Base-by-base conservation (phyloP, 139 green algal genomes). In the Haematococcus sp. region DNA sequence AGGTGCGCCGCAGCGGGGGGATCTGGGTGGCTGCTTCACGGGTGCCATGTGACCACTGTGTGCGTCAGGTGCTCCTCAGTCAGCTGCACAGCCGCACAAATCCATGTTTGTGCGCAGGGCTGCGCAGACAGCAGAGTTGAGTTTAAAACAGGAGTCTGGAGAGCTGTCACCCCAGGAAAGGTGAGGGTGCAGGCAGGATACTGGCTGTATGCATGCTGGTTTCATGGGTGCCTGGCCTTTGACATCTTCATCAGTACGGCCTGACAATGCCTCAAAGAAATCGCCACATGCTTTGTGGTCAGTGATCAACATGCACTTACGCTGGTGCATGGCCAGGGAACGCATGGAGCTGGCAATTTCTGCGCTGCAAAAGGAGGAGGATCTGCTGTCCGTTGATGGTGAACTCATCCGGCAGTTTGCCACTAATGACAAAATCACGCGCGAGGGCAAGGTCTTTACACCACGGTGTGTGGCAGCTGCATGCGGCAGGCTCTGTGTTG, bases 381-480 rank as follows among this genome's bases (percentile, higher is more conserved):
- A 79, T 59, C 73, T 88, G 64, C 69, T 91, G 74, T 23, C 73
- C 51, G 23, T 72, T 1, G 88, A 93, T 70, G 33, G 78, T 4
- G 59, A 74, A 4, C 63, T 91, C 56, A 73, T 93, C 56, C 77
- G 76, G 17, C 64, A 86, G 65, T 93, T 87, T 81, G 74, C 76
- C 0, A 65, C 78, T 3, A 74, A 60, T 20, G 63, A 86, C 65
- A 70, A 15, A 40, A 74, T 91, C 20, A 73, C 61, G 4, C 40
- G 73, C 30, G 49, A 81, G 59, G 87, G 83, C 49, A 65, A 81
- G 25, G 35, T 73, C 19, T 49, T 82, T 58, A 73, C 73, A 20
- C 64, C 78, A 59, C 73, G 60, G 82, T 83, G 66, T 7, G 77
- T 15, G 35, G 4, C 23, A n/a, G n/a, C n/a, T n/a, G n/a, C 20